Evolutionary conservation across 2,329 filamentous ascomycete species (phyloP), one percentile per base, ranked within the genome.

Genomic region (Leptographium wingfieldii): DNA sequence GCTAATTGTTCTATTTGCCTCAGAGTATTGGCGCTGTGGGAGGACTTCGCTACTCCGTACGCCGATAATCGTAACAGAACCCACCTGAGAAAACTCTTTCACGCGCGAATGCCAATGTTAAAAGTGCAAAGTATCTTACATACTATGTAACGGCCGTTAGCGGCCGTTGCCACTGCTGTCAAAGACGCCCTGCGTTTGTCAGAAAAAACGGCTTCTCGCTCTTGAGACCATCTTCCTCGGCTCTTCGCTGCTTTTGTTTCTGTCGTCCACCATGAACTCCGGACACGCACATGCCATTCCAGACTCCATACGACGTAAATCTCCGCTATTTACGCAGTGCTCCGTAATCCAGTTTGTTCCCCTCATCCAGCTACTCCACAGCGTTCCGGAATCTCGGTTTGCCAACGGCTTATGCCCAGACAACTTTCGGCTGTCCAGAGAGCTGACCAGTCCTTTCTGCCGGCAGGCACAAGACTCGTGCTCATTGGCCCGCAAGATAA

Each of bases 311-410:
- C 38, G 3, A 40, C 14, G 38, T 40, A 40, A 35, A 35, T 35
- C 38, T 40, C 38, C 38, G 14, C 12, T 40, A 16, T 11, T 35
- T 9, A 10, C 33, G 29, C 29, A 31, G 29, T 31, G 29, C 40
- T 43, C 40, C 40, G 16, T 43, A 43, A 43, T 3, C 5, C 16
- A 7, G 29, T 31, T 43, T 19, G 22, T 19, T 3, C 9, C 16
- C 14, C 14, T 19, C 16, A 46, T 46, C 40, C 43, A 46, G 43
- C 43, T 52, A 16, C 55, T 58, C 61, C 61, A 60, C 61, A 11
- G 48, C 46, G 31, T 60, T 57, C 62, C 60, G 58, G 62, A 52
- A 61, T 61, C 56, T 63, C 58, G 60, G 62, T 58, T 61, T 53
- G 53, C 43, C 51, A 48, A 29, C 58, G 48, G 54, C 46, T 25